Evolutionary conservation across 345 rosid genomes (phyloP).

Genomic region (Firmiana major): DNA sequence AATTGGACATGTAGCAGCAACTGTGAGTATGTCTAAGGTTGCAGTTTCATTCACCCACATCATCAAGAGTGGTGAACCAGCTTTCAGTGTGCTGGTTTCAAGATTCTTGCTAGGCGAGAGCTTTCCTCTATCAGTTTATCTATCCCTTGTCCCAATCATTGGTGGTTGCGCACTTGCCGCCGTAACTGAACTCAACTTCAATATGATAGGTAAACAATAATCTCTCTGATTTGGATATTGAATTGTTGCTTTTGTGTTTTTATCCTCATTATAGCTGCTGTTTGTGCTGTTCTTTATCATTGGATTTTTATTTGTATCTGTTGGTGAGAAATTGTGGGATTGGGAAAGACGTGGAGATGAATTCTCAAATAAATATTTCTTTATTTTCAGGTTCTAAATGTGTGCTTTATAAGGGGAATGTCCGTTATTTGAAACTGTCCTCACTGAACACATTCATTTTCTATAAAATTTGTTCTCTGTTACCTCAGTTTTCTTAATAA

Average conservation of each 20-base stretch:
- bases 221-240: conserved; percentile 1
- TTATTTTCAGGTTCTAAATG: not conserved
- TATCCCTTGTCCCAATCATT: conserved; percentile 85
- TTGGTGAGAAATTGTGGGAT: not conserved
- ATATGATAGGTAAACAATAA: conserved; percentile 67
- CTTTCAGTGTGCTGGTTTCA: conserved; percentile 93
- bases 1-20: conserved; percentile 98
- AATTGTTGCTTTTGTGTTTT: not conserved
- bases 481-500: no score
- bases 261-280: not conserved
- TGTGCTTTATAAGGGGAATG: not conserved
- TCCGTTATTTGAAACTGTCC: no score
- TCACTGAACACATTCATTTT: not conserved
- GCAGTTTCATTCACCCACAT: conserved; percentile 99
- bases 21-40: conserved; percentile 99
- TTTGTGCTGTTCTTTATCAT: not conserved
- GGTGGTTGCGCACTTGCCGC: conserved; percentile 99
- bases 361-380: not conserved
- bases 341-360: not conserved
- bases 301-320: not conserved
- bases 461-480: not conserved
- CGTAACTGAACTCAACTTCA: conserved; percentile 94
- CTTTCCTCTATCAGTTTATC: conserved; percentile 72
- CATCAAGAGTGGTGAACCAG: conserved; percentile 98
- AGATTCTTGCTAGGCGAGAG: conserved; percentile 85